A percentile compares a stretch with the other conserved stretches of the same genome.
phyloP scores from a whole-genome alignment of 176 grass and related monocot species.

The Lolium multiflorum region DNA sequence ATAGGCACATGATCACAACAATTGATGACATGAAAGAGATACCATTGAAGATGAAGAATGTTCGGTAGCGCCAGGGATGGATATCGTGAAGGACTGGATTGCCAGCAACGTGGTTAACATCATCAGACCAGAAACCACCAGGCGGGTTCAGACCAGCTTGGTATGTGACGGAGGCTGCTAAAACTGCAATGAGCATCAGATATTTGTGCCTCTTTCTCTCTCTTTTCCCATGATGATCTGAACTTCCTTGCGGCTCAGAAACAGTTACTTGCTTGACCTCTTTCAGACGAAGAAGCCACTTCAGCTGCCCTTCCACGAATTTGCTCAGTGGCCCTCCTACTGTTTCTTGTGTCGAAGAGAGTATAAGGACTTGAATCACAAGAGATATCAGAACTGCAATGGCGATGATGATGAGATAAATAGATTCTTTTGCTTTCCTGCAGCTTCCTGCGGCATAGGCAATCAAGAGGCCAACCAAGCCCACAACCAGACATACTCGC shows the following conservation, averaged over 20 bases:
- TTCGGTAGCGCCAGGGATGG: conserved; percentile 11
- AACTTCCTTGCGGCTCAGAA: background rate
- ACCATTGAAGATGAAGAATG: conserved; percentile 50
- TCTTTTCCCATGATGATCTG: background rate
- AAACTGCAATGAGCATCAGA: conserved; percentile 59
- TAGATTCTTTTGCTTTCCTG: conserved; percentile 44
- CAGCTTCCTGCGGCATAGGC: conserved; percentile 51
- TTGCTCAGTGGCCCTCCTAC: background rate
- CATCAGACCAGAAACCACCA: conserved; percentile 49
- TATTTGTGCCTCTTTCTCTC: conserved; percentile 50
- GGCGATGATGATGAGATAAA: conserved; percentile 40
- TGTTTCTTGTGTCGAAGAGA: background rate
- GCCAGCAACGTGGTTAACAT: conserved; percentile 19
- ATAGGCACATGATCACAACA: conserved; percentile 40
- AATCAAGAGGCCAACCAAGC: conserved; percentile 42
- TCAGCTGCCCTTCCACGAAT: background rate
- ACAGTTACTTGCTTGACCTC: background rate
- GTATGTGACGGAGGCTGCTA: conserved; percentile 60
- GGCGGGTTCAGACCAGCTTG: conserved; percentile 65
- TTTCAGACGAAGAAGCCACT: background rate
- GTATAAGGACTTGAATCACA: conserved; percentile 16
- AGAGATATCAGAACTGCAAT: conserved; percentile 41
- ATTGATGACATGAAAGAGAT: conserved; percentile 49
- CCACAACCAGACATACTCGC: conserved; percentile 33
- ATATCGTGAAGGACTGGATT: conserved; percentile 19